A percentile compares a stretch with the other conserved stretches of the same genome.
Conservation (phyloP, 2,329 filamentous ascomycete genomes). For the Colletotrichum sp. region DNA sequence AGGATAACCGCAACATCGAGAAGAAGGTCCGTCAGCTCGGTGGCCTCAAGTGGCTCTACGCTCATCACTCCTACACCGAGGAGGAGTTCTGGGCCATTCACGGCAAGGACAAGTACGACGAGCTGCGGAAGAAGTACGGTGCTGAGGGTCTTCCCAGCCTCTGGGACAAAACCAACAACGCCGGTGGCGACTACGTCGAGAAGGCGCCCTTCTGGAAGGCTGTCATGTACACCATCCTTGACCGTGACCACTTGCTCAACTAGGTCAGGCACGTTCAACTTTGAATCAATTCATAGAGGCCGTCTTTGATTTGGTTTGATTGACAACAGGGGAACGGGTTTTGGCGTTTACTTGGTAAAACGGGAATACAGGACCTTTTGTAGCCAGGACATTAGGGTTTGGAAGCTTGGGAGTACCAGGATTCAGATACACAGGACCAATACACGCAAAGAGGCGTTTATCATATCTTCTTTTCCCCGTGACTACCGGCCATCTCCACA, state of each 20-base stretch:
- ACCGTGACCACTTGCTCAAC: neutral
- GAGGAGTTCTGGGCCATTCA: conserved; percentile 71
- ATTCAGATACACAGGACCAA: neutral
- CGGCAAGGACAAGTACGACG: conserved; percentile 61
- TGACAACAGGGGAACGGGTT: neutral
- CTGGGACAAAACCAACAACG: conserved; percentile 65
- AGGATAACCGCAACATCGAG: conserved; percentile 64
- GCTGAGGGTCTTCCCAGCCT: conserved; percentile 65
- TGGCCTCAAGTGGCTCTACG: conserved; percentile 73
- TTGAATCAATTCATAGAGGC: neutral
- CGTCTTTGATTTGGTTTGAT: neutral
- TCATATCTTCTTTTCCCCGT: neutral
- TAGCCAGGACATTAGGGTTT: neutral
- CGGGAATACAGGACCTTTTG: neutral
- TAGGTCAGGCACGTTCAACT: neutral
- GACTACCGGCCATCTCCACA: neutral
- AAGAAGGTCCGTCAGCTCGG: conserved; percentile 60
- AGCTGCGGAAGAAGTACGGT: conserved; percentile 60
- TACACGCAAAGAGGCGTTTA: neutral
- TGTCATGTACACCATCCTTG: neutral
- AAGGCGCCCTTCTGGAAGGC: neutral
- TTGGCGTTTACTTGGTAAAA: neutral
- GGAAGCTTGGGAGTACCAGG: neutral
- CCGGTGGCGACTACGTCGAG: neutral
- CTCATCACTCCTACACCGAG: conserved; percentile 69